Percentiles rank a stretch among this genome's conserved stretches.
Conservation (phyloP, 345 rosid genomes). For the Salix exigua region DNA sequence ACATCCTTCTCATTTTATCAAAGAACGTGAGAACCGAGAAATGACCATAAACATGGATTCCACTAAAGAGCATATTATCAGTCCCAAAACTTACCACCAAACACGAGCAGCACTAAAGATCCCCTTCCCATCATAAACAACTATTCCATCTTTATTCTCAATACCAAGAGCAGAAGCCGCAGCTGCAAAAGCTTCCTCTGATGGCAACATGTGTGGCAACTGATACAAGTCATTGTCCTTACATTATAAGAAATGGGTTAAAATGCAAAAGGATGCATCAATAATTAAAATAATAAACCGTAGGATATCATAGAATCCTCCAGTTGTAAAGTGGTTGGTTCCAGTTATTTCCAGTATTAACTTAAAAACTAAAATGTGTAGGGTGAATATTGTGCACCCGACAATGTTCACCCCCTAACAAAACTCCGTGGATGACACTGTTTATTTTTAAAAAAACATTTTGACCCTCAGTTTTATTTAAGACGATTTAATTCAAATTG, state of each 20-base stretch:
- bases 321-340: too few relatives aligned
- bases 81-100: conserved; percentile 78
- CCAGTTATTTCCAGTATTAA: too few relatives aligned
- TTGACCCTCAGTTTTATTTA: too few relatives aligned
- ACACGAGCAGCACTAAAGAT: conserved; percentile 98
- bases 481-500: too few relatives aligned
- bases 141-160: conserved; percentile 74
- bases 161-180: conserved; percentile 96
- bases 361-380: too few relatives aligned
- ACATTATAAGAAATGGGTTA: not conserved
- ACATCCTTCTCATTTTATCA: conserved; percentile 62
- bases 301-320: not conserved
- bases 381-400: too few relatives aligned
- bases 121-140: conserved; percentile 98
- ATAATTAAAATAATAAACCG: not conserved
- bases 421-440: too few relatives aligned
- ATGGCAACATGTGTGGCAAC: conserved; percentile 98
- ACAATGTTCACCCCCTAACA: too few relatives aligned
- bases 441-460: too few relatives aligned
- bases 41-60: conserved; percentile 3
- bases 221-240: conserved; percentile 28
- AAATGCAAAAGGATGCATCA: not conserved
- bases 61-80: not conserved
- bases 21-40: not conserved
- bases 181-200: conserved; percentile 96